These are phyloP conservation scores for Saccharomycopsis olivae DNA, from an alignment of 805 yeast species.

Conservation along the genomic window DNA sequence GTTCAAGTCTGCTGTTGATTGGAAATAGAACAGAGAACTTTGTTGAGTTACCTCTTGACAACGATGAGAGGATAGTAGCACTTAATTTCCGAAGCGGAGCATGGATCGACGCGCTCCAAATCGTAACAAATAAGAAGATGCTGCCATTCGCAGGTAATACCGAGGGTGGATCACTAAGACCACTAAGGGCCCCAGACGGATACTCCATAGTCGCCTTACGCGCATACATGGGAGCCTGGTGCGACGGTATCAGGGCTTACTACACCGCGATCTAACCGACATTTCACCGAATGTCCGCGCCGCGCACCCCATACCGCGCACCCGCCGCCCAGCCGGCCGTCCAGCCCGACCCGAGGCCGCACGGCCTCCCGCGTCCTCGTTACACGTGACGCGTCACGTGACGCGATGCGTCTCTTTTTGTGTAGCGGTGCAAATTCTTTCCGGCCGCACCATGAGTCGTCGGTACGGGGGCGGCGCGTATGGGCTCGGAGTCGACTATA, in stretches of 20 bases:
- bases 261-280: too few relatives aligned
- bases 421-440: too few relatives aligned
- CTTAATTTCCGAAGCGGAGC: constrained; percentile 63
- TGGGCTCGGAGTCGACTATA: constrained; percentile 15
- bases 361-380: too few relatives aligned
- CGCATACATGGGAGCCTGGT: constrained; percentile 64
- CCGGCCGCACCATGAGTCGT: too few relatives aligned
- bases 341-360: too few relatives aligned
- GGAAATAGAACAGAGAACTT: constrained; percentile 30
- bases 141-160: constrained; percentile 57
- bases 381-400: too few relatives aligned
- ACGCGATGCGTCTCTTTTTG: too few relatives aligned
- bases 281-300: too few relatives aligned
- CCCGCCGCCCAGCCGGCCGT: too few relatives aligned
- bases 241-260: constrained; percentile 38
- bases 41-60: constrained; percentile 43
- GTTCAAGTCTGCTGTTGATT: not conserved
- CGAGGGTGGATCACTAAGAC: constrained; percentile 54
- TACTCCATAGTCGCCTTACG: constrained; percentile 50
- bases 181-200: constrained; percentile 45
- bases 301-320: too few relatives aligned
- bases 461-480: constrained; percentile 13
- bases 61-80: constrained; percentile 50
- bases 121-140: constrained; percentile 44
- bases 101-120: constrained; percentile 84